Base-by-base conservation (phyloP, 805 yeast species). In the Cyberlindnera petersonii region DNA sequence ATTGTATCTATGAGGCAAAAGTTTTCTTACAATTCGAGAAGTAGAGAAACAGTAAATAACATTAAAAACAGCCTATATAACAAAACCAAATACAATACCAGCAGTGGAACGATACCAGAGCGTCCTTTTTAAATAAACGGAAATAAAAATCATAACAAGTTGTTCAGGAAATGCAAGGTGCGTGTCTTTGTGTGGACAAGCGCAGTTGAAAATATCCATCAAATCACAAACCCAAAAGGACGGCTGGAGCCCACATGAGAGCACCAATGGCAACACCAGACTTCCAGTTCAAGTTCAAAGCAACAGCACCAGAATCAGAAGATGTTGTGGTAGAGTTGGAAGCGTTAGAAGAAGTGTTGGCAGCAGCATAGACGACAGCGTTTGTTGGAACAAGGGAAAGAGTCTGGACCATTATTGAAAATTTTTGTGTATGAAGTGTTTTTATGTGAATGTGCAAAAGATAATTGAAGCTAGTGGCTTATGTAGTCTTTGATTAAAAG, bases 181-280 rank as follows among this genome's bases (percentile, higher is more conserved):
- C 17, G 32, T 14, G 6, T 9, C 23, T 8, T 18, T 9, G 22
- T 7, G 14, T n/a, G 8, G 33, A n/a, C 13, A 19, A 9, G 23
- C 14, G n/a, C 17, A 14, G 24, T 26, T 16, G 17, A 31, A 6
- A 10, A 24, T 11, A 5, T 29, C n/a, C 6, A n/a, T 10, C 21
- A 22, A n/a, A 17, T 40, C 33, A 35, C 31, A 41, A 32, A 20
- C 40, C 45, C 40, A 58, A 38, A 29, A 60, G 49, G 33, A 63
- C 46, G 47, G 63, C 58, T 38, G 70, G 65, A 35, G 66, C 62
- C 30, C 60, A 64, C 45, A 65, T 52, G 35, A 62, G 54, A 34
- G 64, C 66, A 52, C 65, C 66, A 44, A 65, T 47, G 26, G 63
- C 64, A 23, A 58, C 54, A 55, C 67, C 69, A 44, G 61, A 56